phyloP scores from a whole-genome alignment of 371 early-diverging fungal species.

The Thermomucor indicae-seudaticae region DNA sequence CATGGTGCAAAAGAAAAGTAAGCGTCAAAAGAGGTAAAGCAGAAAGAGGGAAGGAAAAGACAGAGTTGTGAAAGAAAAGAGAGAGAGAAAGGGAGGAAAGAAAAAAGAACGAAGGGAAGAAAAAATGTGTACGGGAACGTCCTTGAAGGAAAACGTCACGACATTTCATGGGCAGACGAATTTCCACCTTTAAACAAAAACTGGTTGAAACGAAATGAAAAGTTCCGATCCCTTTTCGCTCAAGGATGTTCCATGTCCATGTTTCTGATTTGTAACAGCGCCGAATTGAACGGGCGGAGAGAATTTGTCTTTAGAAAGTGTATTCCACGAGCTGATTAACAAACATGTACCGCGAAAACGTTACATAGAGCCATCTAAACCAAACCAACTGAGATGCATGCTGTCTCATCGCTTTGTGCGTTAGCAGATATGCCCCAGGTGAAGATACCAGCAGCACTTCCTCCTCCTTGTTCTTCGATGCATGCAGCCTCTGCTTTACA shows the following conservation, averaged over 20 bases:
- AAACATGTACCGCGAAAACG: constrained; percentile 94
- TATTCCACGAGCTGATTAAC: constrained; percentile 62
- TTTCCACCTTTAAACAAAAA: too few relatives aligned
- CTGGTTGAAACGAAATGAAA: too few relatives aligned
- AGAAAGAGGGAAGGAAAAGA: constrained; percentile 10
- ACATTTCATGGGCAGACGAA: too few relatives aligned
- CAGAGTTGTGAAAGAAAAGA: constrained; percentile 6
- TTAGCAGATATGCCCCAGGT: constrained; percentile 39
- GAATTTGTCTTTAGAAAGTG: too few relatives aligned
- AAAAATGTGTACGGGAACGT: too few relatives aligned
- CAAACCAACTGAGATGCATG: constrained; percentile 91
- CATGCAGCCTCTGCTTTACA: constrained; percentile 1
- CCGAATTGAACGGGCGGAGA: neutral
- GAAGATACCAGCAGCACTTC: constrained; percentile 52
- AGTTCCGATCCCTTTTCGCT: too few relatives aligned
- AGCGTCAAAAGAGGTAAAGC: constrained; percentile 5
- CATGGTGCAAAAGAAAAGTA: too few relatives aligned
- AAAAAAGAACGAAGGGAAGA: too few relatives aligned
- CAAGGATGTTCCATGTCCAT: too few relatives aligned
- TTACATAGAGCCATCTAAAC: constrained; percentile 93
- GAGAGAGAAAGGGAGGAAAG: too few relatives aligned
- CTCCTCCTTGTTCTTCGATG: neutral
- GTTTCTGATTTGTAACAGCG: too few relatives aligned
- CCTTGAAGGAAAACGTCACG: too few relatives aligned
- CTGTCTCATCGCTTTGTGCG: constrained; percentile 77